These are phyloP conservation scores for Ustulina deusta DNA, from an alignment of 2,329 filamentous ascomycete genomes.

Conservation along the genomic window DNA sequence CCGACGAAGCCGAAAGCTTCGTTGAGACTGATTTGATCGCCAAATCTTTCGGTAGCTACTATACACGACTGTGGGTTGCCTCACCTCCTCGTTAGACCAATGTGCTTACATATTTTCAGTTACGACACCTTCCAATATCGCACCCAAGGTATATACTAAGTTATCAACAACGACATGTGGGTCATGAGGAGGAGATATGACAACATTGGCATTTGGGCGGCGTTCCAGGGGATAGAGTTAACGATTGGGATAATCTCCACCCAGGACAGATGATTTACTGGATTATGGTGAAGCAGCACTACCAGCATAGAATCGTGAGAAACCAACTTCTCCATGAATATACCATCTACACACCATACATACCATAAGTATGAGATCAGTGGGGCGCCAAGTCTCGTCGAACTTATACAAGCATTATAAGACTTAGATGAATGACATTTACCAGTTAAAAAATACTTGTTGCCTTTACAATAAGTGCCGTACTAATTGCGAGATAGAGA, in stretches of 20 bases:
- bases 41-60: slow-evolving; percentile 88
- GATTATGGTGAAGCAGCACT: slow-evolving; percentile 38
- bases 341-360: slow-evolving; percentile 32
- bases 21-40: slow-evolving; percentile 83
- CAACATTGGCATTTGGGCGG: slow-evolving; percentile 51
- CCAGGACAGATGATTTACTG: slow-evolving; percentile 43
- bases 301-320: slow-evolving; percentile 42
- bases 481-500: not conserved
- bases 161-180: slow-evolving; percentile 36
- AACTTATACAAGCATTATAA: not conserved
- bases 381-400: not conserved
- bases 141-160: slow-evolving; percentile 86
- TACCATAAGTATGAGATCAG: slow-evolving; percentile 4
- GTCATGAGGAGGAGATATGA: slow-evolving; percentile 39
- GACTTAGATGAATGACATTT: slow-evolving; percentile 10
- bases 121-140: slow-evolving; percentile 90
- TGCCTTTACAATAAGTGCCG: not conserved
- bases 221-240: slow-evolving; percentile 50
- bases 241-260: slow-evolving; percentile 46
- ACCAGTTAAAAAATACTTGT: not conserved
- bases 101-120: slow-evolving; percentile 55
- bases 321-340: slow-evolving; percentile 33
- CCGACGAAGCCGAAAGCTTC: slow-evolving; percentile 83
- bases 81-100: not conserved
- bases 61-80: slow-evolving; percentile 78